These are phyloP conservation scores for Dictyostelium firmibasis DNA, from an alignment of 78 protist genomes.

Conservation along the genomic window DNA sequence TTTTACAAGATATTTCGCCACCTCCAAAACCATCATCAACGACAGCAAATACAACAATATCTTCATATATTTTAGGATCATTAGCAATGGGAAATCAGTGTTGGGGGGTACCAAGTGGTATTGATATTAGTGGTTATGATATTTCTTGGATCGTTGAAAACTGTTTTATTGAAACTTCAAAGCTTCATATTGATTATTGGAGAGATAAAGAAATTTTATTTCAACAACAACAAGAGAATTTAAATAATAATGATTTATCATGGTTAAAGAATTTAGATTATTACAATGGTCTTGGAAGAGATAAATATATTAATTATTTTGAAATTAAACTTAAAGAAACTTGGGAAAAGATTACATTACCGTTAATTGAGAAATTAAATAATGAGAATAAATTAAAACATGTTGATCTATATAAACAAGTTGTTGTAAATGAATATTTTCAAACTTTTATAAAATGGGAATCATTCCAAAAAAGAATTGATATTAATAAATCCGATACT, in stretches of 20 bases:
- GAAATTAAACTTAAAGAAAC: neutral
- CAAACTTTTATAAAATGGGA: neutral
- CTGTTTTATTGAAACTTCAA: neutral
- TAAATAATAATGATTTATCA: neutral
- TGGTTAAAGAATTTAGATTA: constrained; percentile 1
- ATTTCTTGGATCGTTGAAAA: neutral
- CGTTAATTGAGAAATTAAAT: neutral
- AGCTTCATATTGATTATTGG: neutral
- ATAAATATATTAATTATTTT: neutral
- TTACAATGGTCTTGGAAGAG: neutral
- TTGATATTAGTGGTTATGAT: neutral
- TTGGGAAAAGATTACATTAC: neutral
- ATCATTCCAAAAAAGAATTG: neutral
- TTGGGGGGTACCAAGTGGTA: neutral
- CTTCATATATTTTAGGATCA: neutral
- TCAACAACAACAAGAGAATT: neutral
- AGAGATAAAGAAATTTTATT: neutral
- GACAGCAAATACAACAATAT: neutral
- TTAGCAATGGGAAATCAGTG: constrained; percentile 28
- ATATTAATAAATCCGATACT: neutral
- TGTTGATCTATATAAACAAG: neutral
- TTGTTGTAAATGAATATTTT: neutral
- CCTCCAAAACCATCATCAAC: neutral
- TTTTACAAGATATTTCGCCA: constrained; percentile 7
- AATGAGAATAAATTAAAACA: neutral